Percentiles rank a stretch among this genome's conserved stretches.
Conservation (phyloP, 1,139 yeast genomes). For the Suhomyces taliae region DNA sequence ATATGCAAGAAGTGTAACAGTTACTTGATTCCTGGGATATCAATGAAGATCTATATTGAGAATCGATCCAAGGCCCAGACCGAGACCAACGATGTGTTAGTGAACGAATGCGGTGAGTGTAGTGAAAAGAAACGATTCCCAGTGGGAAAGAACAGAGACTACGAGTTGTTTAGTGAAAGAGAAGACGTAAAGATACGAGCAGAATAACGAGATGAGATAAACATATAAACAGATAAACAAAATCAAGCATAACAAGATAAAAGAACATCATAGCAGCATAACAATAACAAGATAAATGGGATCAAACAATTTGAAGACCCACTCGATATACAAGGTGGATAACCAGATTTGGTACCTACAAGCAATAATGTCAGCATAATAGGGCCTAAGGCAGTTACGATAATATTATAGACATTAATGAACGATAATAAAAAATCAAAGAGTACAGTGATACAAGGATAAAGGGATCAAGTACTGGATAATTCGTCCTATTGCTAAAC, state of each 20-base stretch:
- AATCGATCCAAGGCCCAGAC: slow-evolving; percentile 27
- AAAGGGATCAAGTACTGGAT: too few relatives aligned
- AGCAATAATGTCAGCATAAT: too few relatives aligned
- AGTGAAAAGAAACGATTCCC: slow-evolving; percentile 31
- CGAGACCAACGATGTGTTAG: slow-evolving; percentile 33
- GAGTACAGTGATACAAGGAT: too few relatives aligned
- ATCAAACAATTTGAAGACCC: too few relatives aligned
- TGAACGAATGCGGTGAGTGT: slow-evolving; percentile 30
- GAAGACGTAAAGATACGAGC: slow-evolving; percentile 19
- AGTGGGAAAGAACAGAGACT: slow-evolving; percentile 32
- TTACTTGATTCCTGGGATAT: slow-evolving; percentile 47
- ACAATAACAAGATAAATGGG: too few relatives aligned
- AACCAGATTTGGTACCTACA: too few relatives aligned
- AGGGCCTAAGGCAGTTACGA: too few relatives aligned
- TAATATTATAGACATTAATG: too few relatives aligned
- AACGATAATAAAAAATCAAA: too few relatives aligned
- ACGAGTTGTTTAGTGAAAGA: slow-evolving; percentile 30
- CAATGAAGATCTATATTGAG: slow-evolving; percentile 32
- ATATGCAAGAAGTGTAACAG: slow-evolving; percentile 61
- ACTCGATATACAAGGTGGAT: too few relatives aligned
- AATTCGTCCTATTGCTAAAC: too few relatives aligned
- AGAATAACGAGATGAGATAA: neutral
- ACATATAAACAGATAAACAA: neutral
- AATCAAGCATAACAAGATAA: neutral
- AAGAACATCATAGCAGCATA: too few relatives aligned